These are phyloP conservation scores for Leonotis leonurus DNA, from an alignment of 257 asterid species.

Conservation along the genomic window DNA sequence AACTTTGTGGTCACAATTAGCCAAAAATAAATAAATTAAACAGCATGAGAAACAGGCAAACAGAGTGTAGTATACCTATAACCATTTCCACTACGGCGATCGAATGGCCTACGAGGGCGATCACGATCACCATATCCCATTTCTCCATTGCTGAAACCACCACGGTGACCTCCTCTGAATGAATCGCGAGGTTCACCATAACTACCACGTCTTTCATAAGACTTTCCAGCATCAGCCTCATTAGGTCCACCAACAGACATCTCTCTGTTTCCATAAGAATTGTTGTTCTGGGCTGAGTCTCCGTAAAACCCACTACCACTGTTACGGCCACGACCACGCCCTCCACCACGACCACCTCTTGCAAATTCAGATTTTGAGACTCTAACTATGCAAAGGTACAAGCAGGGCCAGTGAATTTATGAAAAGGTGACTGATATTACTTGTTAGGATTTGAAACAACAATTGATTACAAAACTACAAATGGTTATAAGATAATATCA, in stretches of 20 bases:
- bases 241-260: slow-evolving; percentile 38
- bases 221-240: slow-evolving; percentile 40
- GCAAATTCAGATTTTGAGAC: slow-evolving; percentile 51
- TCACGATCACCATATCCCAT: slow-evolving; percentile 54
- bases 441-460: not conserved
- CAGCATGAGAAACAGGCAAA: not conserved
- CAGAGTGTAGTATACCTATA: slow-evolving; percentile 43
- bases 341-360: slow-evolving; percentile 62
- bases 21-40: too few species aligned
- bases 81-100: slow-evolving; percentile 73
- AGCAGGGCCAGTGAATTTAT: not conserved
- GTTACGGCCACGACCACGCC: slow-evolving; percentile 60
- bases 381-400: slow-evolving; percentile 37
- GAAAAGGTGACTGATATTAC: not conserved
- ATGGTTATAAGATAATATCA: too few species aligned
- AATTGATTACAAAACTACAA: too few species aligned
- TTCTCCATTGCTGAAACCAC: slow-evolving; percentile 69
- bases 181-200: slow-evolving; percentile 60
- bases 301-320: slow-evolving; percentile 56
- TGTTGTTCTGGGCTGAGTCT: slow-evolving; percentile 37
- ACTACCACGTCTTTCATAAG: slow-evolving; percentile 60
- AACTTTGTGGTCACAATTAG: not conserved
- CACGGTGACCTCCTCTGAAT: slow-evolving; percentile 61
- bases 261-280: slow-evolving; percentile 42
- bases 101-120: slow-evolving; percentile 56